Conservation (phyloP, 768 basidiomycete species). For the Boletus fagicola region DNA sequence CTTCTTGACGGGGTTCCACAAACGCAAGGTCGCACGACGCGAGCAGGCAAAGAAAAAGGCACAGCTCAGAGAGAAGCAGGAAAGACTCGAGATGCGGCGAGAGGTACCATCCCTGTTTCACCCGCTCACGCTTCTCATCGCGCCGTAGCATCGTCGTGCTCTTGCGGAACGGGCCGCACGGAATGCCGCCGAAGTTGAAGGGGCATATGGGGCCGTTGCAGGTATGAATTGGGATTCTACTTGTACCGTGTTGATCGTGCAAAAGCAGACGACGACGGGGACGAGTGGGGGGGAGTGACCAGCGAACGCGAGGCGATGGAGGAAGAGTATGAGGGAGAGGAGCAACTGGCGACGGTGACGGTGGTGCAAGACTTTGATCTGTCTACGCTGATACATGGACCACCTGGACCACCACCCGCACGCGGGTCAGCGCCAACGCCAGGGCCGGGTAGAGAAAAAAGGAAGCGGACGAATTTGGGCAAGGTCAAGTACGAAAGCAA, state of each 20-base stretch:
- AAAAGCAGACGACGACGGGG: slow-evolving; percentile 34
- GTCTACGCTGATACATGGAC: slow-evolving; percentile 53
- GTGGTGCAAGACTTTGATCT: slow-evolving; percentile 92
- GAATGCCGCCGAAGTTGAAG: slow-evolving; percentile 78
- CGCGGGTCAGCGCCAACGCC: slow-evolving; percentile 2
- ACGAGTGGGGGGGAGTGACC: slow-evolving; percentile 48
- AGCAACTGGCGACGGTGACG: slow-evolving; percentile 84
- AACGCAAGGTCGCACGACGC: slow-evolving; percentile 82
- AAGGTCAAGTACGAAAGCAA: slow-evolving; percentile 68
- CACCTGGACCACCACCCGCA: slow-evolving; percentile 29
- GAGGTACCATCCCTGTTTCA: slow-evolving; percentile 52
- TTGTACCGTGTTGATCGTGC: slow-evolving; percentile 13
- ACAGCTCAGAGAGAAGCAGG: slow-evolving; percentile 71
- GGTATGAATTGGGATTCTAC: slow-evolving; percentile 34
- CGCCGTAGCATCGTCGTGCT: slow-evolving; percentile 65
- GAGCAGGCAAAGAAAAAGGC: slow-evolving; percentile 77
- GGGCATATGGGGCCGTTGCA: slow-evolving; percentile 57
- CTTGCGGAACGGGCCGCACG: slow-evolving; percentile 73
- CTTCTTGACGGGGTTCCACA: slow-evolving; percentile 91
- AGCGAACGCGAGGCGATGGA: slow-evolving; percentile 41
- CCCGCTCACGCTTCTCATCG: slow-evolving; percentile 12
- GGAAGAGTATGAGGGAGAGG: slow-evolving; percentile 79
- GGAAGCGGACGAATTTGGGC: slow-evolving; percentile 19
- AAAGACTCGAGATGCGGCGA: slow-evolving; percentile 68
- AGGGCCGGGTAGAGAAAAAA: background rate